These are phyloP conservation scores for Xylaria sp. DNA, from an alignment of 2,329 filamentous ascomycete species.

Conservation along the genomic window DNA sequence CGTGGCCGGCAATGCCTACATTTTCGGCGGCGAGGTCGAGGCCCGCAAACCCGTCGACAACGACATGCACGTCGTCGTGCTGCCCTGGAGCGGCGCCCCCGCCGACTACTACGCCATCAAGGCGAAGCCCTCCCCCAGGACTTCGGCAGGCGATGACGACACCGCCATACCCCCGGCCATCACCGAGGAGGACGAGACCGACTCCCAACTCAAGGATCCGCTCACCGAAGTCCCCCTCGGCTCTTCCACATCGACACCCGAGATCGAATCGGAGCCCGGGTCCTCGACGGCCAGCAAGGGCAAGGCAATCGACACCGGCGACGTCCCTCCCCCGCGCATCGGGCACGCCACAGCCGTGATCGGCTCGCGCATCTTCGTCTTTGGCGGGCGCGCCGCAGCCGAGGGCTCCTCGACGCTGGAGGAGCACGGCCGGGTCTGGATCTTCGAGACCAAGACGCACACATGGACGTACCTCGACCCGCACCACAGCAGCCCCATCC, in stretches of 20 bases:
- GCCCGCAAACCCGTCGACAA: constrained; percentile 77
- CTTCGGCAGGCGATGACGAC: constrained; percentile 28
- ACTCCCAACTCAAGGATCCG: constrained; percentile 51
- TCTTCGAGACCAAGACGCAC: constrained; percentile 73
- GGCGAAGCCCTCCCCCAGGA: constrained; percentile 55
- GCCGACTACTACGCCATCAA: constrained; percentile 70
- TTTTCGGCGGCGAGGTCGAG: constrained; percentile 81
- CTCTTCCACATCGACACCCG: constrained; percentile 44
- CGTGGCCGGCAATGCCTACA: constrained; percentile 64
- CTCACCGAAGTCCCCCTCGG: constrained; percentile 58
- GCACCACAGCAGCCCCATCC: constrained; percentile 59
- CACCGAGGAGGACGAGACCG: constrained; percentile 48
- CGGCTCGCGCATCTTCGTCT: constrained; percentile 78
- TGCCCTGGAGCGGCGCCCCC: constrained; percentile 67
- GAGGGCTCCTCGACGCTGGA: constrained; percentile 77
- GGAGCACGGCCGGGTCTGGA: constrained; percentile 80
- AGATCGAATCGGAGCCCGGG: constrained; percentile 11
- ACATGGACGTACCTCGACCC: constrained; percentile 75
- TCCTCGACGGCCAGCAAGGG: constrained; percentile 37
- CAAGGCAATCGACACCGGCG: constrained; percentile 50
- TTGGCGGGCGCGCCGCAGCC: constrained; percentile 74
- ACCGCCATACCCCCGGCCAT: constrained; percentile 35
- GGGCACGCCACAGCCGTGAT: constrained; percentile 78
- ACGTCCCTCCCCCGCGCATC: constrained; percentile 74
- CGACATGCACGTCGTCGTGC: constrained; percentile 72